Percentiles rank a stretch among this genome's conserved stretches.
phyloP scores from a whole-genome alignment of 2,329 filamentous ascomycete species.

The Dothideomycetes sp. region DNA sequence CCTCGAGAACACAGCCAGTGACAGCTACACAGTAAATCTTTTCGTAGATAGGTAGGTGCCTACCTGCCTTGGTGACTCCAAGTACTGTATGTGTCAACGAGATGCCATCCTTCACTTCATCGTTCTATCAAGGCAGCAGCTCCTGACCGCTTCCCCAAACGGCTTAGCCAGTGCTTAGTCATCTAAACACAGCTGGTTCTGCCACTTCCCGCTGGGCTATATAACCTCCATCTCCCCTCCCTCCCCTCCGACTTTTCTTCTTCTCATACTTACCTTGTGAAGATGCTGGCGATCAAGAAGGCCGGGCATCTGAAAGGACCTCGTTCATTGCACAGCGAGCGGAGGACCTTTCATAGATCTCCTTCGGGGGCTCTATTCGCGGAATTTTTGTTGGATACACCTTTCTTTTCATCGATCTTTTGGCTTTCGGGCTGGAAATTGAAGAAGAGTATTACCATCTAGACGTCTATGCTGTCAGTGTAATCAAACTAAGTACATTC shows the following conservation, averaged over 20 bases:
- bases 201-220: neutral
- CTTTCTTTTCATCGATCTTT: constrained; percentile 2
- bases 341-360: constrained; percentile 3
- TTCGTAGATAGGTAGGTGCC: too few species aligned
- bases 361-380: constrained; percentile 5
- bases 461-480: neutral
- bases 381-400: constrained; percentile 9
- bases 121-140: too few species aligned
- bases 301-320: neutral
- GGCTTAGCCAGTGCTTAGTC: too few species aligned
- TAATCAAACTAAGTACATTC: constrained; percentile 6
- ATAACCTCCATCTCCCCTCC: neutral
- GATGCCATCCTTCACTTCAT: too few species aligned
- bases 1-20: too few species aligned
- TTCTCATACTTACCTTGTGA: constrained; percentile 6
- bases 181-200: neutral
- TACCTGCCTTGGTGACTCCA: too few species aligned
- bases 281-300: constrained; percentile 8
- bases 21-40: too few species aligned
- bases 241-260: neutral
- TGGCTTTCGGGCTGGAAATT: constrained; percentile 2
- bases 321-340: constrained; percentile 15
- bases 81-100: too few species aligned
- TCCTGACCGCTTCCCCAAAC: too few species aligned
- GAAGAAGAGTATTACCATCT: constrained; percentile 7